Evolutionary conservation across 2,329 filamentous ascomycete genomes (phyloP).

Genomic region (Botrytis byssoidea): DNA sequence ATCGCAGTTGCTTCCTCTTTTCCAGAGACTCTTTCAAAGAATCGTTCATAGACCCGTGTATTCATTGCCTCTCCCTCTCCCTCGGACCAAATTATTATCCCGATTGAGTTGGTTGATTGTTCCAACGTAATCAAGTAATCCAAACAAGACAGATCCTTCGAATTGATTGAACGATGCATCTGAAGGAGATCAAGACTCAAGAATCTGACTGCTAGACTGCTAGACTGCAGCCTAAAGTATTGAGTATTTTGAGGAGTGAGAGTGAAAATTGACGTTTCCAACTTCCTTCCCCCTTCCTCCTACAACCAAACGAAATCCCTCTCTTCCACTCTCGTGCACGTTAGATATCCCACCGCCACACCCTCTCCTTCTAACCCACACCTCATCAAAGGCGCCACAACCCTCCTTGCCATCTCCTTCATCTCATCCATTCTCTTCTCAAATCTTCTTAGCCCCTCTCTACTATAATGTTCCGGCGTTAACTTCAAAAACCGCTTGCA

Average conservation of each 20-base stretch:
- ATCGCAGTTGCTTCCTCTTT: not conserved
- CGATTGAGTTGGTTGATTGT: not conserved
- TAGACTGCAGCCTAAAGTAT: not conserved
- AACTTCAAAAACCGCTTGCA: slow-evolving; percentile 88
- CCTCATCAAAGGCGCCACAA: slow-evolving; percentile 81
- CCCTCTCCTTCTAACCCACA: slow-evolving; percentile 79
- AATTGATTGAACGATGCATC: not conserved
- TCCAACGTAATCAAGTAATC: not conserved
- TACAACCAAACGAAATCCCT: slow-evolving; percentile 59
- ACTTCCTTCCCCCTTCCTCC: not conserved
- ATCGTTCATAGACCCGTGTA: not conserved
- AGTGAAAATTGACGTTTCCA: not conserved
- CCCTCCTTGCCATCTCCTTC: slow-evolving; percentile 77
- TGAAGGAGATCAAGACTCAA: not conserved
- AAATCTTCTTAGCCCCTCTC: slow-evolving; percentile 82
- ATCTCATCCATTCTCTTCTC: slow-evolving; percentile 87
- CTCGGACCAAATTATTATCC: not conserved
- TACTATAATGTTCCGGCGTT: slow-evolving; percentile 75
- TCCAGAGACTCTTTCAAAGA: not conserved
- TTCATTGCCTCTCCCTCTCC: not conserved
- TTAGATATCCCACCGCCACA: slow-evolving; percentile 58
- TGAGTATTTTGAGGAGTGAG: not conserved
- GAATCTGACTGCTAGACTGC: not conserved
- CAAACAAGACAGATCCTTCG: not conserved
- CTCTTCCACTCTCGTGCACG: slow-evolving; percentile 61